Percentiles rank a stretch among this genome's conserved stretches.
phyloP scores from a whole-genome alignment of 768 basidiomycete genomes.

The Baorangia bicolor region DNA sequence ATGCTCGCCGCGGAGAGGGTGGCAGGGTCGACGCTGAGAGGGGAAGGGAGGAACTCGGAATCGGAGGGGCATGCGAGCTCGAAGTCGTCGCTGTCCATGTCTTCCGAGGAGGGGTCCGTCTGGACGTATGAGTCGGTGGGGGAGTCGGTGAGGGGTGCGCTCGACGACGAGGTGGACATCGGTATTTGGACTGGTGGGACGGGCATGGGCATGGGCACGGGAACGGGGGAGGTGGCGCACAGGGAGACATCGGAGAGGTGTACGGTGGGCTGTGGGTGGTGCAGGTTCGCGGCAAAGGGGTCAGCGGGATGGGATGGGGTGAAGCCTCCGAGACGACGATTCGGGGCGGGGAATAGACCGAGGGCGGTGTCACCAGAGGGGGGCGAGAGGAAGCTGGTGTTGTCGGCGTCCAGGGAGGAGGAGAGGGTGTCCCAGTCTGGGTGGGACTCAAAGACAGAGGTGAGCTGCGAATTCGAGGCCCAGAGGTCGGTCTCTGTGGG shows the following conservation, averaged over 20 bases:
- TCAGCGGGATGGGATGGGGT: neutral
- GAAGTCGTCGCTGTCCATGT: conserved; percentile 20
- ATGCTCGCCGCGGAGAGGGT: neutral
- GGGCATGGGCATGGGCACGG: neutral
- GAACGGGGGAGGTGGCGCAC: neutral
- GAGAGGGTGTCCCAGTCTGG: conserved; percentile 1
- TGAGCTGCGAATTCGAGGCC: neutral
- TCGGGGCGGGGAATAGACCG: conserved; percentile 11
- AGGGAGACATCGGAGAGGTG: conserved; percentile 23
- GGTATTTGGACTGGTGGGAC: conserved; percentile 2
- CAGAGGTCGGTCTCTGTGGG: conserved; percentile 4
- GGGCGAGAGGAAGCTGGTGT: neutral
- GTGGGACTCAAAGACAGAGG: neutral
- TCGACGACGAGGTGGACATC: neutral
- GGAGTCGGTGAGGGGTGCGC: neutral
- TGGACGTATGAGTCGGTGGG: neutral
- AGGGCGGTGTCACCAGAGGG: neutral
- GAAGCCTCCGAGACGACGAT: conserved; percentile 4
- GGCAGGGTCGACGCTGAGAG: conserved; percentile 11
- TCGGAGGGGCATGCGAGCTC: conserved; percentile 24
- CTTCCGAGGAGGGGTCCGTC: conserved; percentile 9
- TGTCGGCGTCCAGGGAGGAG: neutral
- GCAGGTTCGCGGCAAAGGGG: neutral
- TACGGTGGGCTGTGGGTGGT: conserved; percentile 20
- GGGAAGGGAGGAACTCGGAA: conserved; percentile 20